Conservation (phyloP, 257 asterid genomes). For the Nicotiana noctiflora region DNA sequence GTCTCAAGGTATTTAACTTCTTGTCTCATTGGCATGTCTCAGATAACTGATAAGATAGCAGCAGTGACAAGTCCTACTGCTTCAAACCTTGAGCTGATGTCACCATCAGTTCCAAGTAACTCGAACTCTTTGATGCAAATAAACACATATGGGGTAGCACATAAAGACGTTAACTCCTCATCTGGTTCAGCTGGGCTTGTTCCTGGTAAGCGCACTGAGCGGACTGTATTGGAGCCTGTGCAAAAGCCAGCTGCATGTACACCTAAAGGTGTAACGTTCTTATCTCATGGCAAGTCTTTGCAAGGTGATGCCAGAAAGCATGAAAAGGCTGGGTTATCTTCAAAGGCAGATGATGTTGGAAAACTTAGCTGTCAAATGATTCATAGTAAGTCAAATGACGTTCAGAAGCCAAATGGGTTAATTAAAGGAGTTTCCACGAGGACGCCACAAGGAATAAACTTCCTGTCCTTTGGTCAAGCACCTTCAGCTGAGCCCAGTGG, state of each 20-base stretch:
- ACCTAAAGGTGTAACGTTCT: constrained; percentile 64
- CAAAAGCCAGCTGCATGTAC: constrained; percentile 28
- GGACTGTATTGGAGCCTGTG: constrained; percentile 17
- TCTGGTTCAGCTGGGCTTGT: constrained; percentile 18
- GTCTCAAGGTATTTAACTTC: not conserved
- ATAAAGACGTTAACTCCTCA: constrained; percentile 26
- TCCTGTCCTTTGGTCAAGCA: constrained; percentile 64
- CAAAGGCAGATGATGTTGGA: constrained; percentile 17
- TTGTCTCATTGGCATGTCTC: constrained; percentile 17
- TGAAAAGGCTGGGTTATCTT: constrained; percentile 28
- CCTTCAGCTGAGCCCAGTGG: constrained; percentile 33
- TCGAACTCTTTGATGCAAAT: constrained; percentile 26
- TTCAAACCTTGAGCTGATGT: constrained; percentile 31
- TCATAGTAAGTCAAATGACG: constrained; percentile 15
- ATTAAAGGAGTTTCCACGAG: constrained; percentile 24
- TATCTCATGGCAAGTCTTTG: constrained; percentile 24
- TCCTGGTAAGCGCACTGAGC: constrained; percentile 30
- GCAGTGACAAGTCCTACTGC: constrained; percentile 19
- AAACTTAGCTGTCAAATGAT: constrained; percentile 15
- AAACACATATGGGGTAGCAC: constrained; percentile 17
- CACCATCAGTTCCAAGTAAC: constrained; percentile 26
- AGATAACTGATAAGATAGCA: constrained; percentile 39
- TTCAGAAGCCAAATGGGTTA: constrained; percentile 23
- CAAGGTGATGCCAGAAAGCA: constrained; percentile 27
- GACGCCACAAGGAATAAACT: constrained; percentile 69